Percentiles rank a stretch among this genome's conserved stretches.
phyloP scores from a whole-genome alignment of 106 monocot species.

The Dendrobium catenatum region DNA sequence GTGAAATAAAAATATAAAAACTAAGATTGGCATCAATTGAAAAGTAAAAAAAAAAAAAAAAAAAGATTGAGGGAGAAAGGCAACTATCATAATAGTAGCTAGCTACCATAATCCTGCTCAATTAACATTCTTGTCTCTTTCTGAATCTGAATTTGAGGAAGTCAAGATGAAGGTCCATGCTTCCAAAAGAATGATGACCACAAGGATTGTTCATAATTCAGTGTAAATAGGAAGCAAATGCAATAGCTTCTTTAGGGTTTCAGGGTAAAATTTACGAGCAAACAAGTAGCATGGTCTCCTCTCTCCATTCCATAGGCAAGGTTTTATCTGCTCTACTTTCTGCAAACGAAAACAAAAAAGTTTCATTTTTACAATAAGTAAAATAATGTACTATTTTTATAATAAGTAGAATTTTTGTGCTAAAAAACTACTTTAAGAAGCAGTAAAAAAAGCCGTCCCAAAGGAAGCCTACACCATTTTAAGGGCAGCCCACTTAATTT shows the following conservation, averaged over 20 bases:
- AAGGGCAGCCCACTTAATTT: no score
- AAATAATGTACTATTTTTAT: neutral
- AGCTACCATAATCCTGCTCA: neutral
- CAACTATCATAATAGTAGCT: neutral
- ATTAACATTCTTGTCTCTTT: neutral
- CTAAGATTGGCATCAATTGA: neutral
- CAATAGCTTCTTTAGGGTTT: conserved; percentile 44
- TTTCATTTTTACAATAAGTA: neutral
- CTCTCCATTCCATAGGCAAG: conserved; percentile 65
- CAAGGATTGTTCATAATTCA: conserved; percentile 3
- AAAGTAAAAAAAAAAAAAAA: neutral
- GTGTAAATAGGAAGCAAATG: conserved; percentile 41
- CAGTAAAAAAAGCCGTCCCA: no score
- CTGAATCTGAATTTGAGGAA: neutral
- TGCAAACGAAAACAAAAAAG: conserved; percentile 16
- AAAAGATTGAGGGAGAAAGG: neutral
- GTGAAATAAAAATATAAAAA: no score
- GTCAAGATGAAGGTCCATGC: conserved; percentile 1
- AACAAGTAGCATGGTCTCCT: conserved; percentile 66
- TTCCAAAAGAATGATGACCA: neutral
- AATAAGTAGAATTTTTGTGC: no score
- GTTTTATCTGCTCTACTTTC: conserved; percentile 32
- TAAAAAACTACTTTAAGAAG: no score
- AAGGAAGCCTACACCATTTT: no score
- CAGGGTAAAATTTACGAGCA: conserved; percentile 73